phyloP scores from a whole-genome alignment of 352 stramenopile species.

The Elongisporangium anandrum region DNA sequence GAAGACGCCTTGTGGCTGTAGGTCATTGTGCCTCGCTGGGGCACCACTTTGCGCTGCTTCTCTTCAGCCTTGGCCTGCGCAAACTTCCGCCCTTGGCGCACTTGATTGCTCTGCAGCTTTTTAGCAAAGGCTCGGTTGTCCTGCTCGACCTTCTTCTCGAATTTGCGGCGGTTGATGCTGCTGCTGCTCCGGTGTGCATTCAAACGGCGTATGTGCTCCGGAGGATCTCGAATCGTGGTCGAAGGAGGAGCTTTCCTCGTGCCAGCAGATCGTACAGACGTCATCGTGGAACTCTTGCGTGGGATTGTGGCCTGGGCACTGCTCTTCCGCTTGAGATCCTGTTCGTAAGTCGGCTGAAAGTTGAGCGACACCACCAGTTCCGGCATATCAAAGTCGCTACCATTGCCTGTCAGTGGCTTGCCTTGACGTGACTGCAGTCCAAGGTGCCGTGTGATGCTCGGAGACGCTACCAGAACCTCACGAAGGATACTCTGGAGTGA shows the following conservation, averaged over 20 bases:
- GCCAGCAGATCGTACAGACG: background rate
- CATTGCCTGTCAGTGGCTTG: conserved; percentile 12
- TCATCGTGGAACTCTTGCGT: background rate
- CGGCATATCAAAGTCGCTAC: conserved; percentile 6
- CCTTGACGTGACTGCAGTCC: conserved; percentile 32
- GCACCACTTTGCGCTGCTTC: conserved; percentile 24
- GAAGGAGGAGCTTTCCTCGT: conserved; percentile 1
- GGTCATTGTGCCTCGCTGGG: conserved; percentile 37
- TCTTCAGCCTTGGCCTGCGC: conserved; percentile 34
- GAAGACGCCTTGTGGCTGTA: conserved; percentile 54
- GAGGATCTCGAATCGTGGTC: conserved; percentile 4
- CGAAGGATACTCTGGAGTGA: conserved; percentile 32
- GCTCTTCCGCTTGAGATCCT: conserved; percentile 6
- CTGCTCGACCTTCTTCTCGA: conserved; percentile 47
- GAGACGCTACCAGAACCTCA: conserved; percentile 19
- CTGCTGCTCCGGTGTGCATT: conserved; percentile 32
- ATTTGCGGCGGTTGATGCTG: conserved; percentile 43
- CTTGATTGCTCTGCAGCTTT: conserved; percentile 32
- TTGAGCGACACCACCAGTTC: conserved; percentile 36
- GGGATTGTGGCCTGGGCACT: background rate
- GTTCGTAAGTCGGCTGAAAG: conserved; percentile 34
- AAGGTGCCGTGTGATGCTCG: conserved; percentile 20
- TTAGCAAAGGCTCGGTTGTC: conserved; percentile 62
- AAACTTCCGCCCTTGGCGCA: conserved; percentile 20
- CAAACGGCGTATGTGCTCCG: conserved; percentile 15